Evolutionary conservation across 768 basidiomycete genomes (phyloP).

Genomic region (Suillus brevipes): DNA sequence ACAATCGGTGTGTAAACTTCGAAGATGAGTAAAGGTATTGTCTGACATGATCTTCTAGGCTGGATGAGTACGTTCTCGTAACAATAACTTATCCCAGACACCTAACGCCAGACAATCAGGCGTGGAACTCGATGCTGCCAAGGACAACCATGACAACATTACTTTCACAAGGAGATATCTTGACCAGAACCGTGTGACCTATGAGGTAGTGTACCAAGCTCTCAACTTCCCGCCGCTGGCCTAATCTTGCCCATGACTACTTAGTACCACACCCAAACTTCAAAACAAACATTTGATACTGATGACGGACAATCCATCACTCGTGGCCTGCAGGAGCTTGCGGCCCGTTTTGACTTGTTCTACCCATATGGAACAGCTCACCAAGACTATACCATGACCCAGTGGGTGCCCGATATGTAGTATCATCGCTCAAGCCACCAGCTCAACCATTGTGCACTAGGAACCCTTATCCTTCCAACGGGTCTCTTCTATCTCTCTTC

Average conservation of each 20-base stretch:
- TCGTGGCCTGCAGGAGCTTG: conserved; percentile 52
- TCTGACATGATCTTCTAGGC: conserved; percentile 25
- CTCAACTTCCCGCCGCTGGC: neutral
- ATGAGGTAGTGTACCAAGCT: conserved; percentile 44
- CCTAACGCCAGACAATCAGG: conserved; percentile 30
- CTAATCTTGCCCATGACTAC: neutral
- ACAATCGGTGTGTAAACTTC: conserved; percentile 63
- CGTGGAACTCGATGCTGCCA: conserved; percentile 45
- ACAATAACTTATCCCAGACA: neutral
- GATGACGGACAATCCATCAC: conserved; percentile 52
- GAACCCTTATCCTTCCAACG: conserved; percentile 60
- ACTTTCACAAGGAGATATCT: conserved; percentile 73
- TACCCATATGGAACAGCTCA: conserved; percentile 71
- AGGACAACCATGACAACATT: conserved; percentile 45
- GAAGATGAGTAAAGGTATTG: neutral
- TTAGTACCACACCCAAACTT: conserved; percentile 64
- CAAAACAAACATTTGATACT: conserved; percentile 62
- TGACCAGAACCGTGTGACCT: conserved; percentile 77
- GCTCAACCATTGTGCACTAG: conserved; percentile 31
- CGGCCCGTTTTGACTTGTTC: conserved; percentile 59
- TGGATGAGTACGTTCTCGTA: conserved; percentile 58
- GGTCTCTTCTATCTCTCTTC: conserved; percentile 60
- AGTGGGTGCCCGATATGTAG: conserved; percentile 38
- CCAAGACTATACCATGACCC: conserved; percentile 66
- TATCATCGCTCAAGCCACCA: neutral